A percentile compares a stretch with the other conserved stretches of the same genome.
These are phyloP conservation scores for Pittosporum tobira DNA, from an alignment of 129 eudicot genomes.

Conservation along the genomic window DNA sequence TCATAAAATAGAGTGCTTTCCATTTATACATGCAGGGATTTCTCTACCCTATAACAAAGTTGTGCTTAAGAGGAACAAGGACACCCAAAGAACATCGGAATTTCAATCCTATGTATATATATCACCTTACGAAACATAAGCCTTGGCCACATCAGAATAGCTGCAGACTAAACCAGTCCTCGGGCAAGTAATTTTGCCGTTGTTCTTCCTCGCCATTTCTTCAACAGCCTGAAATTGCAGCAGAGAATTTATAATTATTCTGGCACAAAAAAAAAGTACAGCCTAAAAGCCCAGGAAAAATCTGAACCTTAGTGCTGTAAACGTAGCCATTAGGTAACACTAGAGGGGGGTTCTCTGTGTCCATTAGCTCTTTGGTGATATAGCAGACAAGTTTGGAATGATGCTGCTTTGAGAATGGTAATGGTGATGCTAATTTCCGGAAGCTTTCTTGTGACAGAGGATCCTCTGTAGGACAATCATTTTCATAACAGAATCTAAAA, in stretches of 20 bases:
- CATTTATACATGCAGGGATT: too few species aligned
- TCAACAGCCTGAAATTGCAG: conserved; percentile 65
- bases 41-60: not conserved
- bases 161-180: conserved; percentile 62
- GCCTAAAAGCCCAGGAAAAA: not conserved
- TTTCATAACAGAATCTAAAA: conserved; percentile 79
- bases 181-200: conserved; percentile 81
- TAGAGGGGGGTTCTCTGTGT: conserved; percentile 95
- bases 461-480: conserved; percentile 86
- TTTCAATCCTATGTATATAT: not conserved
- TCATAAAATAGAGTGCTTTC: too few species aligned
- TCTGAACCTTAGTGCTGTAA: conserved; percentile 86
- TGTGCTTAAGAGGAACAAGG: not conserved
- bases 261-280: not conserved
- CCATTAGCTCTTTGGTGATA: conserved; percentile 93
- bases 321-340: conserved; percentile 95
- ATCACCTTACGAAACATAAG: conserved; percentile 57
- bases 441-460: conserved; percentile 91
- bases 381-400: conserved; percentile 96
- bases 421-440: conserved; percentile 74
- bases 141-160: conserved; percentile 60
- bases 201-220: conserved; percentile 79
- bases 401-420: conserved; percentile 96
- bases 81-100: not conserved
- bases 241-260: not conserved